Base-by-base conservation (phyloP, 306 rosid species). In the Malus orientalis region DNA sequence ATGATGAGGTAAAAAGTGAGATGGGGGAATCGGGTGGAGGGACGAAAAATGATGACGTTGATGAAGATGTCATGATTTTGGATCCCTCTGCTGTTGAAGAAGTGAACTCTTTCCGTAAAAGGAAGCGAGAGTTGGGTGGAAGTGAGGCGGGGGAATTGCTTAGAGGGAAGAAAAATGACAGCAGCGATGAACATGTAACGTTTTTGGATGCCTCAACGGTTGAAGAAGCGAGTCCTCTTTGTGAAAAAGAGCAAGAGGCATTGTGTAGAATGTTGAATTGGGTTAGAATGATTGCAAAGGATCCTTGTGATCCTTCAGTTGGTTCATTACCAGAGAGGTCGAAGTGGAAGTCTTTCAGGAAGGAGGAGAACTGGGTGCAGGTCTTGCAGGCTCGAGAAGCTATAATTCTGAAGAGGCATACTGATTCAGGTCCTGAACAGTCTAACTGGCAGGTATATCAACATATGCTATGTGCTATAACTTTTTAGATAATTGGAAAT, bases 381-480 rank as follows among this genome's bases (percentile, higher is more conserved):
- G 86, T 85, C 71, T 79, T 95, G 86, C 66, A 77, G 76, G 87
- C 85, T 75, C 87, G 98, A 32, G 92, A 87, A 79, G 89, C 84
- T 18, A 82, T 51, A 23, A 86, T 79, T 62, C 40, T 73, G 77
- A 88, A 83, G 57, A 85, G 86, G 62, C 79, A 80, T 49, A 44
- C 59, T 44, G 81, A 81, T 69, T 74, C 82, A 4, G 79, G 85
- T 75, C 75, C 75, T 11, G 90, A 85, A 66, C 89, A 80, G 25
- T 72, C 32, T 19, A 76, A 12, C 75, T 87, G 87, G 90, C 87
- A 86, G 99, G 99, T 95, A 85, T 61, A 6, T 71, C 44, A 62
- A 66, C 66, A 53, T 45, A 44, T 45, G 23, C 13, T 61, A 12
- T 45, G 33, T 33, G 69, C 25, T 60, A 5, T 42, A 60, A 40